phyloP scores from a whole-genome alignment of 2,329 filamentous ascomycete genomes.

The Colletotrichum sp. region DNA sequence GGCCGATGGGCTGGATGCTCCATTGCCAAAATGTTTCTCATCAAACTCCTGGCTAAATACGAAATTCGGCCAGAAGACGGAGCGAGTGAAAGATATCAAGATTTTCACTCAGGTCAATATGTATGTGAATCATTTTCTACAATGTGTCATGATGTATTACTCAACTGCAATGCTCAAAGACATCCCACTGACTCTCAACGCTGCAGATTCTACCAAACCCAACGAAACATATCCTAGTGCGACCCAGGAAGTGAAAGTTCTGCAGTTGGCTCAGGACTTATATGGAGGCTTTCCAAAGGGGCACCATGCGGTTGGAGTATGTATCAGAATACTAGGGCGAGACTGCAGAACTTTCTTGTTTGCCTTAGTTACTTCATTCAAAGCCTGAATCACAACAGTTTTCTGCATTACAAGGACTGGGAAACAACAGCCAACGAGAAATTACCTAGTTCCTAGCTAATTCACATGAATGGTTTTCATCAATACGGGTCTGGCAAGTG shows the following conservation, averaged over 20 bases:
- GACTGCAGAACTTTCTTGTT: neutral
- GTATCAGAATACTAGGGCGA: neutral
- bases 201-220: neutral
- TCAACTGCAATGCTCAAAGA: neutral
- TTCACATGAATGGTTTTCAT: neutral
- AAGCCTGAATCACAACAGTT: neutral
- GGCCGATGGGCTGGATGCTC: slow-evolving; percentile 15
- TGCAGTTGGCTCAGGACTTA: neutral
- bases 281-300: neutral
- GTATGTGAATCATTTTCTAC: neutral
- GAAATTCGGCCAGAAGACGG: neutral
- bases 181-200: neutral
- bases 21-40: slow-evolving; percentile 19
- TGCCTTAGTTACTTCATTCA: neutral
- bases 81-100: slow-evolving; percentile 1
- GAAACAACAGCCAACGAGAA: too few relatives aligned
- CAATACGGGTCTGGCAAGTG: neutral
- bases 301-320: neutral
- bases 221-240: neutral
- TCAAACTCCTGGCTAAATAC: neutral
- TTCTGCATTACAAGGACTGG: neutral
- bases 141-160: neutral
- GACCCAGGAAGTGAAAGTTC: neutral
- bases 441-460: neutral
- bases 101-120: slow-evolving; percentile 10